Evolutionary conservation across 805 yeast species (phyloP).

Genomic region (Saccharomycopsis guyanensis): DNA sequence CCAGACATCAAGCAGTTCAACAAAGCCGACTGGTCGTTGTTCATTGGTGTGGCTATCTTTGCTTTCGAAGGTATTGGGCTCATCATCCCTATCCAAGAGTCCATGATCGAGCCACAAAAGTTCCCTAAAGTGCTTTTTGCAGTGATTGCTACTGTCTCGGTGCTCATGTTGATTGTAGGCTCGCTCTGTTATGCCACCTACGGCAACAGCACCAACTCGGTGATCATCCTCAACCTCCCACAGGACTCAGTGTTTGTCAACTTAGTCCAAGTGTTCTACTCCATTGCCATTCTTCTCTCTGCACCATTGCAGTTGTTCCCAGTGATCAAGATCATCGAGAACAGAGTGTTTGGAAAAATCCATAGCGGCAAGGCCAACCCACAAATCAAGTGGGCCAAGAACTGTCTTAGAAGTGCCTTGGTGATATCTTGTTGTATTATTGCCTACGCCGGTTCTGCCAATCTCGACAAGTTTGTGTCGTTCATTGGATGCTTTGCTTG

Average conservation of each 20-base stretch:
- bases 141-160: slow-evolving; percentile 57
- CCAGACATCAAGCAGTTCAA: slow-evolving; percentile 49
- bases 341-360: slow-evolving; percentile 42
- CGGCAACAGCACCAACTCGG: slow-evolving; percentile 58
- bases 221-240: slow-evolving; percentile 64
- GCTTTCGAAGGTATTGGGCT: slow-evolving; percentile 86
- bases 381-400: slow-evolving; percentile 59
- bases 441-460: slow-evolving; percentile 61
- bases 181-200: slow-evolving; percentile 63
- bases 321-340: slow-evolving; percentile 66
- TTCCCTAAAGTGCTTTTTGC: slow-evolving; percentile 57
- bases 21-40: slow-evolving; percentile 53
- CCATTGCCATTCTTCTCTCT: slow-evolving; percentile 65
- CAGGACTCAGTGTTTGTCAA: slow-evolving; percentile 56
- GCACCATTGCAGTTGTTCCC: slow-evolving; percentile 81
- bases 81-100: slow-evolving; percentile 74
- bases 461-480: slow-evolving; percentile 67
- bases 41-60: slow-evolving; percentile 78
- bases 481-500: slow-evolving; percentile 82
- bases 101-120: slow-evolving; percentile 69
- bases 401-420: slow-evolving; percentile 44
- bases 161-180: slow-evolving; percentile 57
- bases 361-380: slow-evolving; percentile 44
- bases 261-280: slow-evolving; percentile 61
- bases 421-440: slow-evolving; percentile 48